Percentiles rank a stretch among this genome's conserved stretches.
Conservation (phyloP, 2,329 filamentous ascomycete species). For the Aspergillus eucalypticola region DNA sequence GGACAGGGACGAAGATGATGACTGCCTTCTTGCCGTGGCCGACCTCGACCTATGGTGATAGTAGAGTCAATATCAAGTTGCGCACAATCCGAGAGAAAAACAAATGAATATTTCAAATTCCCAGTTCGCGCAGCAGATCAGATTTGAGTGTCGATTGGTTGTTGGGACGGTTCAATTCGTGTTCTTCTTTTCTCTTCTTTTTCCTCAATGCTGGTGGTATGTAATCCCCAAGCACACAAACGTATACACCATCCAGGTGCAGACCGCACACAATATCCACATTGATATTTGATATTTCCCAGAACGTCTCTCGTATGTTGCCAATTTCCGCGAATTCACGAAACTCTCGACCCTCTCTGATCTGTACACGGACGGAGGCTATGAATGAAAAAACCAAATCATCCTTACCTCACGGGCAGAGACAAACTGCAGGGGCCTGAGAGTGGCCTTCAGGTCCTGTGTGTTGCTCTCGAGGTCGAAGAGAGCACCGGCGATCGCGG, state of each 20-base stretch:
- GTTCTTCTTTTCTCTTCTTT: neutral
- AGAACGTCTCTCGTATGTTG: neutral
- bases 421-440: constrained; percentile 97
- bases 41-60: constrained; percentile 84
- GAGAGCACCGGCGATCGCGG: constrained; percentile 92
- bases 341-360: neutral
- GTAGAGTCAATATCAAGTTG: constrained; percentile 30
- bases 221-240: neutral
- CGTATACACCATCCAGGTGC: neutral
- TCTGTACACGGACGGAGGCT: constrained; percentile 3
- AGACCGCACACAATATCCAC: neutral
- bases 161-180: neutral
- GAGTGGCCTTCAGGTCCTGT: constrained; percentile 91
- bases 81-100: constrained; percentile 3
- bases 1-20: constrained; percentile 99
- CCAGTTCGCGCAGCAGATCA: neutral
- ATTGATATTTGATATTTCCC: neutral
- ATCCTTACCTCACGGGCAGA: constrained; percentile 95
- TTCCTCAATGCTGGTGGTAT: neutral
- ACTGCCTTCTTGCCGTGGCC: constrained; percentile 99
- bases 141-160: neutral
- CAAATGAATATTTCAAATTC: neutral
- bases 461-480: constrained; percentile 99
- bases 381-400: constrained; percentile 9
- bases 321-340: neutral